Conservation (phyloP, 331 rosid genomes). For the Pyracantha coccinea region DNA sequence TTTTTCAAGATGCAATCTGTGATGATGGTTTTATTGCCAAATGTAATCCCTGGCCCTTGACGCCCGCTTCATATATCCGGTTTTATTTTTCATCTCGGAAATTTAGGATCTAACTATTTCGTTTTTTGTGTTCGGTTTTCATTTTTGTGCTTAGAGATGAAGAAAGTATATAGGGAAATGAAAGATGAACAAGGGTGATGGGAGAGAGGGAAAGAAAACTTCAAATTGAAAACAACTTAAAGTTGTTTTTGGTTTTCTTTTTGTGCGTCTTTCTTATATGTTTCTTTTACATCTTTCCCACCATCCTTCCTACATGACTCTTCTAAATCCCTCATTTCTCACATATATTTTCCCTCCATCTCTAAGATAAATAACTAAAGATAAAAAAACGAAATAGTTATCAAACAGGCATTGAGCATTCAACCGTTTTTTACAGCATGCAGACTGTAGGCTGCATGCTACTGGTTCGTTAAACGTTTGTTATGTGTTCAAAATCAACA, state of each 20-base stretch:
- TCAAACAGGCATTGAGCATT: no score
- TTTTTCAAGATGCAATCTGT: neutral
- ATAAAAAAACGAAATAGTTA: no score
- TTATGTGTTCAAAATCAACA: no score
- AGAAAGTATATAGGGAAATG: neutral
- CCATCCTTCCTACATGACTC: neutral
- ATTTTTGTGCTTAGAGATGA: neutral
- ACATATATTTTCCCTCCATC: neutral
- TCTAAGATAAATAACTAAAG: no score
- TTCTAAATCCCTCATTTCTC: neutral
- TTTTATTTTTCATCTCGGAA: neutral
- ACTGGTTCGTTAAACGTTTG: neutral
- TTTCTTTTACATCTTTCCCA: neutral
- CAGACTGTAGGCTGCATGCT: neutral
- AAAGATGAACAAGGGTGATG: neutral
- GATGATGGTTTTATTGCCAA: neutral
- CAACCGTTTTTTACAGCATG: neutral
- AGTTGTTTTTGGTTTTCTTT: neutral
- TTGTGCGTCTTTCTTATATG: neutral
- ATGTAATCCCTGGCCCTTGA: neutral
- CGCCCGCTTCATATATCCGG: neutral
- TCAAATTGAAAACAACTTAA: no score
- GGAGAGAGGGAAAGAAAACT: neutral
- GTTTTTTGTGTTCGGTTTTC: neutral
- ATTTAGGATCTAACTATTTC: neutral